Conservation (phyloP, 139 green algal species). For the Chlamydomonas applanata region DNA sequence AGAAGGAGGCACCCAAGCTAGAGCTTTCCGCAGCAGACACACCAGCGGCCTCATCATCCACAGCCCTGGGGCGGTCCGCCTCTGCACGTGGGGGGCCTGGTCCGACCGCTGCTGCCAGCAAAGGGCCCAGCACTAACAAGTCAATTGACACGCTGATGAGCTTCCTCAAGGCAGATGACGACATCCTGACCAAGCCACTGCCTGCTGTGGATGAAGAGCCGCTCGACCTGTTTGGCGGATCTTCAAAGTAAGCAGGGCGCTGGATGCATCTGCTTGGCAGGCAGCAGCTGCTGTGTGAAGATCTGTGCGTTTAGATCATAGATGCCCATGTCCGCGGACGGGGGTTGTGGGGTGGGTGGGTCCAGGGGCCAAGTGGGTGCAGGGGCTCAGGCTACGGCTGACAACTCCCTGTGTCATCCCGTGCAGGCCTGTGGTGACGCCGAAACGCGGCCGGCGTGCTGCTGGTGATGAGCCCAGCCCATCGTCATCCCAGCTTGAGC, state of each 20-base stretch:
- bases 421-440: background rate
- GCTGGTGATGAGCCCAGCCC: background rate
- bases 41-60: background rate
- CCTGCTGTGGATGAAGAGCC: slow-evolving; percentile 5
- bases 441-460: slow-evolving; percentile 3
- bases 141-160: slow-evolving; percentile 11
- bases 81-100: background rate
- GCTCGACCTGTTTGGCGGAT: background rate
- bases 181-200: slow-evolving; percentile 5
- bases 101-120: background rate
- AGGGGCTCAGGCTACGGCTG: too few species aligned
- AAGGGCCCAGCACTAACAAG: background rate
- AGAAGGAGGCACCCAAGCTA: background rate
- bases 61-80: background rate
- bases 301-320: background rate
- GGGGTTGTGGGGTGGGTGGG: too few species aligned
- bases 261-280: background rate
- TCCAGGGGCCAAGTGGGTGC: too few species aligned
- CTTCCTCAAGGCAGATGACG: slow-evolving; percentile 11
- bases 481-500: too few species aligned
- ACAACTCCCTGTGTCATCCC: too few species aligned
- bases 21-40: background rate
- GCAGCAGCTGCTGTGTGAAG: too few species aligned
- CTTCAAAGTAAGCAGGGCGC: background rate
- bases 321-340: too few species aligned